Percentiles rank a stretch among this genome's conserved stretches.
Evolutionary conservation across 257 asterid genomes (phyloP).

Genomic region (Anisodus acutangulus): DNA sequence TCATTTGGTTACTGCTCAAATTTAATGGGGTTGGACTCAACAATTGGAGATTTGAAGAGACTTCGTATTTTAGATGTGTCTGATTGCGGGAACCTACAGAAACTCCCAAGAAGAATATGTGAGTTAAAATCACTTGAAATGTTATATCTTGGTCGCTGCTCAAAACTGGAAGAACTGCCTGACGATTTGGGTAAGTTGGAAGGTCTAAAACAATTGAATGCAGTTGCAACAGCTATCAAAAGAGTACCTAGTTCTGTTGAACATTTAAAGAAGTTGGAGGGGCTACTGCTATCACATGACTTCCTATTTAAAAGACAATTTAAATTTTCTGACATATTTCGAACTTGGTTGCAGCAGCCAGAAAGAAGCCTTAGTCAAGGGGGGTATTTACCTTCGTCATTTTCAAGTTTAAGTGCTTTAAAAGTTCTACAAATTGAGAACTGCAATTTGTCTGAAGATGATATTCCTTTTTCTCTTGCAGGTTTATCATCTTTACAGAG

Average conservation of each 20-base stretch:
- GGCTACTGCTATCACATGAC: not conserved
- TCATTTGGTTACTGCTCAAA: not conserved
- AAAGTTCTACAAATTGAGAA: not conserved
- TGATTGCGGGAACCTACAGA: not conserved
- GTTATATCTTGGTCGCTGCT: not conserved
- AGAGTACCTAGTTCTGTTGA: not conserved
- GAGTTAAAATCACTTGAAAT: not conserved
- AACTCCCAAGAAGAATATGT: not conserved
- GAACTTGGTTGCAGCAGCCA: not conserved
- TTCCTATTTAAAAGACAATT: not conserved
- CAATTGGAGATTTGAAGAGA: not conserved
- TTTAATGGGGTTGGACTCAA: not conserved
- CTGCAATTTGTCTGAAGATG: not conserved
- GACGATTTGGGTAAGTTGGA: not conserved
- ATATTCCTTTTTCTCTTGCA: not conserved
- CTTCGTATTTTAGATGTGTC: not conserved
- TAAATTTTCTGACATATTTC: not conserved
- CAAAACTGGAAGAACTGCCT: conserved; percentile 15
- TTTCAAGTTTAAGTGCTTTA: not conserved
- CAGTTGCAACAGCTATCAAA: not conserved
- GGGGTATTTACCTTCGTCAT: not conserved
- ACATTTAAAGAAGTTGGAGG: not conserved
- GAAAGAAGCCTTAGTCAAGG: not conserved
- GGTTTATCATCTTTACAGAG: not conserved
- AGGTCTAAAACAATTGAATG: not conserved